Evolutionary conservation across 2,329 filamentous ascomycete genomes (phyloP), one percentile per base, ranked within the genome.

Genomic region (Beauveria sp.): DNA sequence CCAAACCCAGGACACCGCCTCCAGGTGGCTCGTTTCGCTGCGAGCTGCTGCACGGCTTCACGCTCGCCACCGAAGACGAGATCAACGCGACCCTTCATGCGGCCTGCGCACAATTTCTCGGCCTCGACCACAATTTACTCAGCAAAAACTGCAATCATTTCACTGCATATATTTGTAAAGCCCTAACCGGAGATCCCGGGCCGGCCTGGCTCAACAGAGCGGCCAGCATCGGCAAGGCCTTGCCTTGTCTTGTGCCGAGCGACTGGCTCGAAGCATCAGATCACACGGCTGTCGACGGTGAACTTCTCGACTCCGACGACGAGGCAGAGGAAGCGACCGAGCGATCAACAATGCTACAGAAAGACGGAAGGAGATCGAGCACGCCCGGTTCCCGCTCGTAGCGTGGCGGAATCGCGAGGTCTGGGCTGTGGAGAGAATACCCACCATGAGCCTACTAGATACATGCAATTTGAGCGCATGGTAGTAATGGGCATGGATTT

Each of bases 121-220:
- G 91, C 26, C 86, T 86, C 0, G 82, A 83, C 16, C 95, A 96
- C 74, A 93, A 95, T 69, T 82, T 96, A 16, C 80, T 96, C 50
- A 91, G 87, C 22, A 86, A 86, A 67, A 96, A 96, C 73, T 96
- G 91, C 81, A 96, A 96, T 72, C 91, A 96, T 72, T 96, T 96
- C 72, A 93, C 90, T 2, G 86, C 85, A 22, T 85, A 88, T 68
- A 81, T 96, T 20, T 92, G 89, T 73, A 79, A 87, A 71, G 84
- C 83, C 66, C 80, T 96, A 60, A 93, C 89, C 2, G 85, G 86
- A 6, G 81, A 84, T 51, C 77, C 85, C 1, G 89, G 88, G 0
- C 91, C 91, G 0, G 75, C 74, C 20, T 96, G 90, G 88, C 77
- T 96, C 59, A 96, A 96, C 70, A 84, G 91, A 60, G 91, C 91